Conservation (phyloP, 148 eudicot genomes). For the Diospyros kaki region DNA sequence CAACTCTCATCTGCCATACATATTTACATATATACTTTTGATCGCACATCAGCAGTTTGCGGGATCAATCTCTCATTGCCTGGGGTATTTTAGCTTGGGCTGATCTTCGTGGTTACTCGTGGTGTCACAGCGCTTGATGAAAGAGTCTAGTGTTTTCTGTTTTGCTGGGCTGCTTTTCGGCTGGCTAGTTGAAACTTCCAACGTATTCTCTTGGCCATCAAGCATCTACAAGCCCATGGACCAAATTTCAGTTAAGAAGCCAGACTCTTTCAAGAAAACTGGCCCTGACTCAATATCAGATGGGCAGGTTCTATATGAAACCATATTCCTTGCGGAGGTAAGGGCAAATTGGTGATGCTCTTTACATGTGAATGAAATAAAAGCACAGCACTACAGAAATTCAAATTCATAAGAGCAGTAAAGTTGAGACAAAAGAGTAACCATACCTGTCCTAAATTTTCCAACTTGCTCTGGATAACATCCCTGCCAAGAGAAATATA, state of each 20-base stretch:
- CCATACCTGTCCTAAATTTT: constrained; percentile 85
- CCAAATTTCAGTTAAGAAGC: constrained; percentile 1
- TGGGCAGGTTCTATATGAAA: too few relatives aligned
- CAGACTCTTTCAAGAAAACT: not conserved
- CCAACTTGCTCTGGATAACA: constrained; percentile 88
- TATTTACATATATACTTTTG: not conserved
- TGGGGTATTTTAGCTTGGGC: constrained; percentile 39
- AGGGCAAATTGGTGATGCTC: not conserved
- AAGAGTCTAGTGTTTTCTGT: constrained; percentile 67
- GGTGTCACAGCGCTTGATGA: constrained; percentile 67
- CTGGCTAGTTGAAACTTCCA: constrained; percentile 53
- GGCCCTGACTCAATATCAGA: not conserved
- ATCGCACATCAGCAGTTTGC: not conserved
- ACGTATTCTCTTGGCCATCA: constrained; percentile 73
- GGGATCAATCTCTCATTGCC: constrained; percentile 15
- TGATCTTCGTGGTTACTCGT: constrained; percentile 23
- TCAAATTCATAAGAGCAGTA: not conserved
- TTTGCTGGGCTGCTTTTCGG: constrained; percentile 56
- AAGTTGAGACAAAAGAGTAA: constrained; percentile 2
- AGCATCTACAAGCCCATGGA: constrained; percentile 51
- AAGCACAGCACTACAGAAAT: not conserved
- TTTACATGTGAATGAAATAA: not conserved
- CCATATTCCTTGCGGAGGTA: too few relatives aligned
- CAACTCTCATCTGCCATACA: too few relatives aligned
- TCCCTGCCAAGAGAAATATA: constrained; percentile 53